Evolutionary conservation across 2,329 filamentous ascomycete genomes (phyloP), one percentile per base, ranked within the genome.

Genomic region (Aspergillus unguis): DNA sequence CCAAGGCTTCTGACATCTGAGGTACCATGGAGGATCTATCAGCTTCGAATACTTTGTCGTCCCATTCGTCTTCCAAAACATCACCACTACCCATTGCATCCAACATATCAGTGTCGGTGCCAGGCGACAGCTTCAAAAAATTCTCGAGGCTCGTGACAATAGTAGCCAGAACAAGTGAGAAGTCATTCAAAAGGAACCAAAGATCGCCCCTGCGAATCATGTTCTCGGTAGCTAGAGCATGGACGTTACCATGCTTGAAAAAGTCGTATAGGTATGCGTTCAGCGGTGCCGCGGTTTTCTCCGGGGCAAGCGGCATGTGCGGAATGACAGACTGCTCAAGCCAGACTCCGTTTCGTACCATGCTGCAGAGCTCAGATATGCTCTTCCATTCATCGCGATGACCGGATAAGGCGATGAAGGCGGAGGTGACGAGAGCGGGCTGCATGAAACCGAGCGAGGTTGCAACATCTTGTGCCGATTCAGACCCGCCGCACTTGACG

Each of bases 271-370:
- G 71, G 50, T 71, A 74, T 0, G 70, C 71, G 47, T 75, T 74
- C 10, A 74, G 56, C 54, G 69, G 56, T 52, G 77, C 75, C 2
- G 72, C 65, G 4, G 70, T 66, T 48, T 86, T 81, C 27, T 83
- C 73, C 0, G 82, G 81, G 59, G 80, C 80, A 8, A 89, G 71
- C 4, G 78, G 77, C 4, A 91, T 77, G 64, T 87, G 82, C 0
- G 88, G 88, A 26, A 92, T 82, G 1, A 86, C 84, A 0, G 85
- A 80, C 62, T 88, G 81, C 61, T 92, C 88, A 0, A 92, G 78
- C 72, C 90, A 91, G 1, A 92, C 82, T 0, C 83, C 87, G 5
- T 77, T 77, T 28, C 88, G 82, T 6, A 82, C 79, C 1, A 81
- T 85, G 6, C 75, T 72, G 66, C 86, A 89, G 1, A 92, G 77